A percentile compares a stretch with the other conserved stretches of the same genome.
These are phyloP conservation scores for Talaromyces sp. DNA, from an alignment of 2,329 filamentous ascomycete genomes.

Conservation along the genomic window DNA sequence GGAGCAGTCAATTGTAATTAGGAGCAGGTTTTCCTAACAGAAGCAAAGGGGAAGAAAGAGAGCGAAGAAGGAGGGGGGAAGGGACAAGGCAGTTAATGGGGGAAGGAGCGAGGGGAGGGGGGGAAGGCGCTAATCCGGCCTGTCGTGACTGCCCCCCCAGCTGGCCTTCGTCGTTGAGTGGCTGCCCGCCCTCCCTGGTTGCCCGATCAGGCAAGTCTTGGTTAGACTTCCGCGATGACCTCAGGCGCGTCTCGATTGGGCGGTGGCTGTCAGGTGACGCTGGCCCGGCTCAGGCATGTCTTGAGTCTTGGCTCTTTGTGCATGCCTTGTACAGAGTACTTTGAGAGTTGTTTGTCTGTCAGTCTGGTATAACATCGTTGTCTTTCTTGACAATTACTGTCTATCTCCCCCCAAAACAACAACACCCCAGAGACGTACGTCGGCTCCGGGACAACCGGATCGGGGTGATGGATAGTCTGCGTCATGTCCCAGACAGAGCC, in stretches of 20 bases:
- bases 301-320: neutral
- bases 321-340: neutral
- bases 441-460: neutral
- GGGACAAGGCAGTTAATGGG: constrained; percentile 6
- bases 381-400: neutral
- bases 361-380: too few relatives aligned
- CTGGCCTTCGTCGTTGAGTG: neutral
- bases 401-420: neutral
- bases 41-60: constrained; percentile 8
- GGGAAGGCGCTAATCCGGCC: neutral
- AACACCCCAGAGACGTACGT: neutral
- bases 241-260: constrained; percentile 2
- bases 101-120: neutral
- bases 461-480: constrained; percentile 8
- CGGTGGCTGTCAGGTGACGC: neutral
- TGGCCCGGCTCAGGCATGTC: neutral
- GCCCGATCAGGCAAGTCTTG: neutral
- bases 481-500: constrained; percentile 2
- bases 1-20: neutral
- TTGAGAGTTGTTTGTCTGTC: neutral
- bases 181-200: neutral
- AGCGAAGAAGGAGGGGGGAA: constrained; percentile 19
- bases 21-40: neutral
- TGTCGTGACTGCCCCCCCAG: neutral
- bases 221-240: constrained; percentile 4